These are phyloP conservation scores for Amylocarpus encephaloides DNA, from an alignment of 2,329 filamentous ascomycete genomes.

Conservation along the genomic window DNA sequence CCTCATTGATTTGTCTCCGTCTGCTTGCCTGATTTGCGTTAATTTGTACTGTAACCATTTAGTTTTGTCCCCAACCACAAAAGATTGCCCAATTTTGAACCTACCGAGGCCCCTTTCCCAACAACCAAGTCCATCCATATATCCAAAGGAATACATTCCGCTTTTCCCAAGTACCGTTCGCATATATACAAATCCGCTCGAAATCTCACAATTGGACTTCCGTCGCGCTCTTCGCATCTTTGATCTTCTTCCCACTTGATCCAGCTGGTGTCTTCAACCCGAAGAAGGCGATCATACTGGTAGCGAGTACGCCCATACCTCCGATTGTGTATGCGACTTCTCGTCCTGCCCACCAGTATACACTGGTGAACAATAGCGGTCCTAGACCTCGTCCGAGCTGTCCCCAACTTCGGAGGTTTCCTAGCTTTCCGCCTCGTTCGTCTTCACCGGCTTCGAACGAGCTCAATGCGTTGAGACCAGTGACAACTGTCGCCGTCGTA, in stretches of 20 bases:
- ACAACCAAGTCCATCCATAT: too few species aligned
- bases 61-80: too few species aligned
- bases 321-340: constrained; percentile 79
- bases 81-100: too few species aligned
- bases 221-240: not conserved
- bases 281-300: constrained; percentile 64
- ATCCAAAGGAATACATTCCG: too few species aligned
- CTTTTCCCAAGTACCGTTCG: too few species aligned
- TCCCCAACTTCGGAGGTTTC: constrained; percentile 50
- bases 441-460: constrained; percentile 78
- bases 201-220: constrained; percentile 2
- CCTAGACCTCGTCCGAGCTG: constrained; percentile 15
- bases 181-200: not conserved
- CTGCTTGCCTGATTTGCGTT: too few species aligned
- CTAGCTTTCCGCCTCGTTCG: constrained; percentile 81
- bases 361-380: constrained; percentile 81
- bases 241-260: constrained; percentile 23
- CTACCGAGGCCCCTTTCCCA: too few species aligned
- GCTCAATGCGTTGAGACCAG: constrained; percentile 82
- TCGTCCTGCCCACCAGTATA: constrained; percentile 98
- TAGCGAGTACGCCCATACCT: constrained; percentile 70
- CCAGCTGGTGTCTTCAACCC: constrained; percentile 49
- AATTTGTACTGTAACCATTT: too few species aligned
- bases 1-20: too few species aligned
- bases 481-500: constrained; percentile 92